Percentiles rank a stretch among this genome's conserved stretches.
Evolutionary conservation across 2,329 filamentous ascomycete genomes (phyloP).

Genomic region (Fusarium sp.): DNA sequence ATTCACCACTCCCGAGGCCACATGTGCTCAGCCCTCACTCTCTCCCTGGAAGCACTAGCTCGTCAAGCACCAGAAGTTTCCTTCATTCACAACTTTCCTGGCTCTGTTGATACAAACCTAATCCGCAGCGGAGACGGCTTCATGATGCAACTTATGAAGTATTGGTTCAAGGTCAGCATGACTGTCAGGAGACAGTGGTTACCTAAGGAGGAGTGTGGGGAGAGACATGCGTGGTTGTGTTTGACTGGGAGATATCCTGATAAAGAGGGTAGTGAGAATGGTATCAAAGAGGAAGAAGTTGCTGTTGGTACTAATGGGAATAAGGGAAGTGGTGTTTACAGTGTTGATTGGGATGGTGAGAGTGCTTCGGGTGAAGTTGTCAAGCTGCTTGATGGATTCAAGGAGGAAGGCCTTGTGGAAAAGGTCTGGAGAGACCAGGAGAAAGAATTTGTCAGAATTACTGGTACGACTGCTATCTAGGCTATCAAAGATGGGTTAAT

Average conservation of each 20-base stretch:
- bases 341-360: slow-evolving; percentile 36
- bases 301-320: slow-evolving; percentile 32
- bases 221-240: slow-evolving; percentile 41
- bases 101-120: slow-evolving; percentile 41
- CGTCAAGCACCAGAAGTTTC: slow-evolving; percentile 35
- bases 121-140: slow-evolving; percentile 33
- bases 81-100: slow-evolving; percentile 46
- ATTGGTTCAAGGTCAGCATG: slow-evolving; percentile 14
- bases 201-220: slow-evolving; percentile 34
- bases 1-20: slow-evolving; percentile 34
- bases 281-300: neutral
- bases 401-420: slow-evolving; percentile 30
- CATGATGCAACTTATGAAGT: slow-evolving; percentile 28
- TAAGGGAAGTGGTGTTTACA: slow-evolving; percentile 39
- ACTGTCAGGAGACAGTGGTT: slow-evolving; percentile 18
- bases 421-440: slow-evolving; percentile 38
- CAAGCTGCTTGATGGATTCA: slow-evolving; percentile 22
- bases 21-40: slow-evolving; percentile 35
- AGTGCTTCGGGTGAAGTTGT: slow-evolving; percentile 24
- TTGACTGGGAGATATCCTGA: slow-evolving; percentile 31
- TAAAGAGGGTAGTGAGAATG: neutral
- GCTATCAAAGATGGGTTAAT: fast-evolving
- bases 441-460: slow-evolving; percentile 37
- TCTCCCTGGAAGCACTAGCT: slow-evolving; percentile 39
- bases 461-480: neutral